Conservation (phyloP, 2,329 filamentous ascomycete species). For the Acephala macrosclerotiorum region DNA sequence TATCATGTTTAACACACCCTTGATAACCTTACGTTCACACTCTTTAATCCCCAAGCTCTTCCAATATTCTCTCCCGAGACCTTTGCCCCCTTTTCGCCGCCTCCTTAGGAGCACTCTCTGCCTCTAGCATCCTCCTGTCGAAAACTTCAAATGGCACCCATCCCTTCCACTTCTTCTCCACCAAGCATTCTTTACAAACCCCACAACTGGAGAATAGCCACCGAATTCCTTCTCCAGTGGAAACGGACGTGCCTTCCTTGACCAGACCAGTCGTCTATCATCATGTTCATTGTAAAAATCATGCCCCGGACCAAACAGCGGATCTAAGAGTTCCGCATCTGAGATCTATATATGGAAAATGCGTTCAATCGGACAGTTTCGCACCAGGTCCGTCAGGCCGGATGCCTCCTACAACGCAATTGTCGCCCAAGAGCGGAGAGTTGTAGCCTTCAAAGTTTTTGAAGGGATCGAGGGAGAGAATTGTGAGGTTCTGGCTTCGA, state of each 20-base stretch:
- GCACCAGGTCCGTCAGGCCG: background rate
- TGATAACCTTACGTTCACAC: too few species aligned
- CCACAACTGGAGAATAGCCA: background rate
- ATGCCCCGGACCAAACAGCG: background rate
- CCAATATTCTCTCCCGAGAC: background rate
- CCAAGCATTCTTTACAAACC: background rate
- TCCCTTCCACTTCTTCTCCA: background rate
- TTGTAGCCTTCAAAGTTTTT: slow-evolving; percentile 7
- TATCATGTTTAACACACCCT: too few species aligned
- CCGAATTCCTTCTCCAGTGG: background rate
- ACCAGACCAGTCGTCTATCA: background rate
- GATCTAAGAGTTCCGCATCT: background rate
- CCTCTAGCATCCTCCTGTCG: background rate
- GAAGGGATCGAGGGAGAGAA: background rate
- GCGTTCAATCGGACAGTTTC: background rate
- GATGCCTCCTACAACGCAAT: background rate
- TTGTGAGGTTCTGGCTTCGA: background rate
- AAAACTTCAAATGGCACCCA: background rate
- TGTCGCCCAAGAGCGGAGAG: background rate
- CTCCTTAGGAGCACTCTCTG: background rate
- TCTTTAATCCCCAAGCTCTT: too few species aligned
- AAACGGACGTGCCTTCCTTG: background rate
- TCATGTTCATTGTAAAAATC: background rate
- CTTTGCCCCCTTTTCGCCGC: background rate
- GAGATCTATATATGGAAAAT: background rate